Percentiles rank a stretch among this genome's conserved stretches.
These are phyloP conservation scores for Phoma sp. DNA, from an alignment of 2,329 filamentous ascomycete species.

Conservation along the genomic window DNA sequence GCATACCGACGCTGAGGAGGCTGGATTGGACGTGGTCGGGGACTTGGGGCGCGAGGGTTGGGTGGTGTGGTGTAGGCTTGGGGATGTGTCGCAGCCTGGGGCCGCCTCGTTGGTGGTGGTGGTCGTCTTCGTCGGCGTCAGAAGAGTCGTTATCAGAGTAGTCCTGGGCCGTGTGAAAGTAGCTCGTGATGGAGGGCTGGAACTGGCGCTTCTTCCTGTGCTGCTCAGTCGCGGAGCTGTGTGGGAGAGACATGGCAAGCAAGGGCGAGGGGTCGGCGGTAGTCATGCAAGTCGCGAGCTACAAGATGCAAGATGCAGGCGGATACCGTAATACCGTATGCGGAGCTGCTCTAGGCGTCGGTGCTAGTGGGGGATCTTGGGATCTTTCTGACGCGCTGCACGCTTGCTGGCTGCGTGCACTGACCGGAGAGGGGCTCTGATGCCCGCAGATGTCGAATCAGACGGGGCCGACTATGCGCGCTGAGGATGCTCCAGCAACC, in stretches of 20 bases:
- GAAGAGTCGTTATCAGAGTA: not conserved
- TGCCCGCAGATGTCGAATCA: constrained; percentile 13
- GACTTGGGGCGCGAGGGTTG: constrained; percentile 56
- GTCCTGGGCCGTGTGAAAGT: constrained; percentile 43
- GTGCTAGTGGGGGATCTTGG: constrained; percentile 3
- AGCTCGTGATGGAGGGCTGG: constrained; percentile 55
- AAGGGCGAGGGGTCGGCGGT: constrained; percentile 9
- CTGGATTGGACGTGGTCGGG: constrained; percentile 75
- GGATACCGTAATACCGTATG: not conserved
- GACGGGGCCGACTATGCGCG: constrained; percentile 9
- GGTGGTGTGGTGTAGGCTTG: constrained; percentile 24
- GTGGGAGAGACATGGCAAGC: constrained; percentile 27
- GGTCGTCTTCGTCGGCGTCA: constrained; percentile 30
- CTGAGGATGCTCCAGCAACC: constrained; percentile 10
- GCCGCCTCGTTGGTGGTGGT: constrained; percentile 35
- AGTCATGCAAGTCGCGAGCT: not conserved
- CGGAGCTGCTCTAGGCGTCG: constrained; percentile 8
- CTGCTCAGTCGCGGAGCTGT: constrained; percentile 22
- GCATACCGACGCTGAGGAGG: constrained; percentile 92
- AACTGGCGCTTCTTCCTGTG: constrained; percentile 52
- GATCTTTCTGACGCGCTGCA: constrained; percentile 4
- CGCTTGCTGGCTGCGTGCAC: constrained; percentile 10
- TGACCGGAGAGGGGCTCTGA: constrained; percentile 6
- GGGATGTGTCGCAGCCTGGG: constrained; percentile 10
- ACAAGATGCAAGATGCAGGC: constrained; percentile 1